Evolutionary conservation across 176 grass and related monocot genomes (phyloP).

Genomic region (Zea mays): DNA sequence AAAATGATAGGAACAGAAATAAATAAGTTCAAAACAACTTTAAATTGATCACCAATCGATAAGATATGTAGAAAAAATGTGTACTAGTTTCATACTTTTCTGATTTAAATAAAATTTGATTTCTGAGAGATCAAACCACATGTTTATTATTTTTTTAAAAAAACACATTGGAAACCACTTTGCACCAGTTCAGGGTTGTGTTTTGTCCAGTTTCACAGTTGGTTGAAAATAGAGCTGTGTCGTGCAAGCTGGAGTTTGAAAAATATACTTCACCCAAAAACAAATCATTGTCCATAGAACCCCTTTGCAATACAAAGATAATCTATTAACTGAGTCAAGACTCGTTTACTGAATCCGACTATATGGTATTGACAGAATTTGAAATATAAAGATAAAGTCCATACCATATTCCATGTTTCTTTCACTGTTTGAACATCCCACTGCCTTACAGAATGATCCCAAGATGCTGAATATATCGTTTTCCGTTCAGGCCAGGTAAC

Average conservation of each 20-base stretch:
- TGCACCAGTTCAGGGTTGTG: neutral
- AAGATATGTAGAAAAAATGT: neutral
- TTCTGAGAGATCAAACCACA: neutral
- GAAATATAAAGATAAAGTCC: slow-evolving; percentile 6
- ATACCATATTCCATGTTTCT: slow-evolving; percentile 85
- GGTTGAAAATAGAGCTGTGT: neutral
- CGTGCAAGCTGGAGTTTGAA: neutral
- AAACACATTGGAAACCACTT: neutral
- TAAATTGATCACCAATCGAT: neutral
- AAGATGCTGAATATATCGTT: slow-evolving; percentile 87
- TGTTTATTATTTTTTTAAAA: neutral
- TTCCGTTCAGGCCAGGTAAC: slow-evolving; percentile 71
- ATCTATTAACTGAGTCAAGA: neutral
- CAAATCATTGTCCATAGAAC: neutral
- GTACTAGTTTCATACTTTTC: neutral
- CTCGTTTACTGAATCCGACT: neutral
- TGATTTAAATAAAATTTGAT: neutral
- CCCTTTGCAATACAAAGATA: slow-evolving; percentile 16
- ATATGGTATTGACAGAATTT: slow-evolving; percentile 12
- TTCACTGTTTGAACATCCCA: slow-evolving; percentile 83
- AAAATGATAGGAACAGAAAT: neutral
- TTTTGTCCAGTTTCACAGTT: neutral
- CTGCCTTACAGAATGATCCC: slow-evolving; percentile 94
- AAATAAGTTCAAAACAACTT: neutral
- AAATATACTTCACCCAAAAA: neutral